A percentile compares a stretch with the other conserved stretches of the same genome.
Conservation (phyloP, 73 alveolate genomes). For the Effrenium voratum region DNA sequence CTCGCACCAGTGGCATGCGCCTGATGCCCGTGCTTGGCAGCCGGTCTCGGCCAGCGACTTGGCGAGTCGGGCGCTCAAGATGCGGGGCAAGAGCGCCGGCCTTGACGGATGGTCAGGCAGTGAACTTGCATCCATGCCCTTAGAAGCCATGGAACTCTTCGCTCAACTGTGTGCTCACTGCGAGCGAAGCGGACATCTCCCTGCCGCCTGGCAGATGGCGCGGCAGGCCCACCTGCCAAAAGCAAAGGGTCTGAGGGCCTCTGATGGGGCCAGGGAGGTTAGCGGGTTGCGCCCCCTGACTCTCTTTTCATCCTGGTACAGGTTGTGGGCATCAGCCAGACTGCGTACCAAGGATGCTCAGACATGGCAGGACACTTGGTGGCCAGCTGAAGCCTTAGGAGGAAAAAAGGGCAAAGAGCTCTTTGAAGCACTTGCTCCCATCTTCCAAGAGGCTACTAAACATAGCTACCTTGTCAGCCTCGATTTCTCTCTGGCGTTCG, state of each 20-base stretch:
- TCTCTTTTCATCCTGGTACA: neutral
- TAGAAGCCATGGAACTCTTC: neutral
- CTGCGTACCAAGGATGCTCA: neutral
- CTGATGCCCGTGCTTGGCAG: neutral
- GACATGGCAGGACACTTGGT: slow-evolving; percentile 18
- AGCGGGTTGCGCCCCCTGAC: slow-evolving; percentile 4
- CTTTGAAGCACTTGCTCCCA: neutral
- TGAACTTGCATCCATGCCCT: neutral
- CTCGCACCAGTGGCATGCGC: neutral
- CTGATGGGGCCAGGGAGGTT: slow-evolving; percentile 40
- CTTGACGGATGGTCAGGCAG: neutral
- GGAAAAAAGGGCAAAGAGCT: slow-evolving; percentile 2
- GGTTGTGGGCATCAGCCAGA: slow-evolving; percentile 14
- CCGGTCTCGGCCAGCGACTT: neutral
- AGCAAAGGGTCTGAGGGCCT: neutral
- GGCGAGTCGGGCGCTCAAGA: neutral
- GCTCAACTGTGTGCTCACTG: neutral
- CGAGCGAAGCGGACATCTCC: neutral
- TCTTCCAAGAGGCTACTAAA: neutral
- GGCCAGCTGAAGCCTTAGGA: slow-evolving; percentile 9
- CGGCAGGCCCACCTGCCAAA: slow-evolving; percentile 28
- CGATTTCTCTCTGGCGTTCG: neutral
- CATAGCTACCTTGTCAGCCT: neutral
- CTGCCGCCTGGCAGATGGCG: neutral
- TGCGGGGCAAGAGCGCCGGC: neutral